Conservation (phyloP, 2,329 filamentous ascomycete genomes). For the Xylariales sp. region DNA sequence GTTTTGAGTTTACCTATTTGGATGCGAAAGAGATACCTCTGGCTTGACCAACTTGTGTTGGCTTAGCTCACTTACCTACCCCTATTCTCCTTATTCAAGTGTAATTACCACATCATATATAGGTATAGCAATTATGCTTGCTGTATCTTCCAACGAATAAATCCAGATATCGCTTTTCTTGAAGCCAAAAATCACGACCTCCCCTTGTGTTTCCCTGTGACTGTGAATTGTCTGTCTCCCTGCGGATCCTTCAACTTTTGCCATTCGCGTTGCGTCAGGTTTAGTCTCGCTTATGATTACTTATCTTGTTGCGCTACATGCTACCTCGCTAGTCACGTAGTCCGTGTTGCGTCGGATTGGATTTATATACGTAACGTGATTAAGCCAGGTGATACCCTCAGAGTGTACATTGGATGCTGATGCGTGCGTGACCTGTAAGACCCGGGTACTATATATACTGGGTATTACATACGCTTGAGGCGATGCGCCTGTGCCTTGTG, state of each 20-base stretch:
- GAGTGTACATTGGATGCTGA: neutral
- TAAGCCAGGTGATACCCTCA: no score
- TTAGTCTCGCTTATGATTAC: neutral
- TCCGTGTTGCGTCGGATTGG: neutral
- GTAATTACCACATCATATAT: conserved; percentile 26
- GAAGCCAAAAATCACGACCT: neutral
- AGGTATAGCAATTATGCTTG: neutral
- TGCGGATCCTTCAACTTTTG: neutral
- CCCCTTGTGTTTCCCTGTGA: neutral
- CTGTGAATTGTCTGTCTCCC: neutral
- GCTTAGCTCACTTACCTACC: conserved; percentile 24
- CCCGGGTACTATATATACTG: no score
- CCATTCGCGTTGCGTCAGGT: neutral
- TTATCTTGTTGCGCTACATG: neutral
- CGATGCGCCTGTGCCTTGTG: neutral
- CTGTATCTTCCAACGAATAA: neutral
- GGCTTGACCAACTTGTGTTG: conserved; percentile 9
- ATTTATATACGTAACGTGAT: no score
- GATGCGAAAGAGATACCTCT: conserved; percentile 33
- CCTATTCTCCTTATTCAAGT: conserved; percentile 21
- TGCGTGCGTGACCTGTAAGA: neutral
- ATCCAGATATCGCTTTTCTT: neutral
- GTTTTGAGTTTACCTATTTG: conserved; percentile 24
- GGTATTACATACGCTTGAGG: neutral
- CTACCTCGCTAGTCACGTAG: neutral